phyloP scores from a whole-genome alignment of 139 green algal species.

The Micractinium sp. region DNA sequence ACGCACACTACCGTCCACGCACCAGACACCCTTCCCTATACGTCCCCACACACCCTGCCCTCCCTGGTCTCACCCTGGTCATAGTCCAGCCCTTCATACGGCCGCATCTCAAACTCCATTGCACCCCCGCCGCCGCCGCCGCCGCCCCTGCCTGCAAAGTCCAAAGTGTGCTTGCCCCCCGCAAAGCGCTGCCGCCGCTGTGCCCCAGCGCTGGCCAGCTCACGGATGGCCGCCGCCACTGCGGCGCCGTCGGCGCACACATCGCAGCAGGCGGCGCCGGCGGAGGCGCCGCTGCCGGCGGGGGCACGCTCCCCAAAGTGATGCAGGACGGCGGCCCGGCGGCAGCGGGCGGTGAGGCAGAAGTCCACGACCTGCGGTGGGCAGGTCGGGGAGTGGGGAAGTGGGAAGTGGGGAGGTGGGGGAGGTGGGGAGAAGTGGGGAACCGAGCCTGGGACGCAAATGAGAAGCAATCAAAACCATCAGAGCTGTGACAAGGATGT shows the following conservation, averaged over 20 bases:
- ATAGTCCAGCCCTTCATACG: constrained; percentile 26
- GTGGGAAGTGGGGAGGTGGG: background rate
- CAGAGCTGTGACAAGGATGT: no score
- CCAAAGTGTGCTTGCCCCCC: background rate
- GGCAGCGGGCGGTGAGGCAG: constrained; percentile 48
- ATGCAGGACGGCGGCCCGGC: constrained; percentile 56
- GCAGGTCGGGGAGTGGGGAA: background rate
- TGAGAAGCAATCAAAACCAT: background rate
- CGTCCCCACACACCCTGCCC: no score
- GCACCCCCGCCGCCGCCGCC: background rate
- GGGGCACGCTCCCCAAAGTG: constrained; percentile 71
- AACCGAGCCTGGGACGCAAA: background rate
- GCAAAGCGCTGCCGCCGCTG: constrained; percentile 24
- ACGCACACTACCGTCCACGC: background rate
- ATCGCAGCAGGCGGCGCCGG: constrained; percentile 58
- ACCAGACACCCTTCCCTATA: no score
- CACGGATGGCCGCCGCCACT: constrained; percentile 11
- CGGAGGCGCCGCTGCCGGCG: background rate
- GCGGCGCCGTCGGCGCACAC: constrained; percentile 42
- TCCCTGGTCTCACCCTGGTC: constrained; percentile 10
- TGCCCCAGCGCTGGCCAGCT: background rate
- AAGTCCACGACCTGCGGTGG: constrained; percentile 59
- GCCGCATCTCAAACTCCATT: constrained; percentile 29
- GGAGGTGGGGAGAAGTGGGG: background rate
- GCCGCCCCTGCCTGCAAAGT: background rate